Evolutionary conservation across 78 protist species (phyloP), one percentile per base, ranked within the genome.

Genomic region (slime mould (Dictyostelium discoideum)): DNA sequence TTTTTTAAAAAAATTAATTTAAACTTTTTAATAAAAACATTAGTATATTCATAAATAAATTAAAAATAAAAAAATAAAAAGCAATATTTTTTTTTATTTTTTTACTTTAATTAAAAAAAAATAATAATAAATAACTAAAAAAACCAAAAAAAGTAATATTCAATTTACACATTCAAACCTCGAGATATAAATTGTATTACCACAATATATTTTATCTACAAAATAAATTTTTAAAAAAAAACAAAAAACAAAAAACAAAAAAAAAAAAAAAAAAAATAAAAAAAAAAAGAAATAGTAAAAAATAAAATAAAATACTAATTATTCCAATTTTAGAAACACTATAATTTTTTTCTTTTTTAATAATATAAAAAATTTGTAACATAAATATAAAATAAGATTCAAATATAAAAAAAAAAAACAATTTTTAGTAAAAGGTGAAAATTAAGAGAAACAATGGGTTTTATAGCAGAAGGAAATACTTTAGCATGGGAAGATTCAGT

Each of bases 381-480:
- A 44, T 44, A 7, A 44, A 7, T 44, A 3, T n/a, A 44, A 44
- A 44, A 44, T 44, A 7, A 7, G 4, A 7, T 44, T 44, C 4
- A 44, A 44, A 44, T 7, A 44, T 2, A 44, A 44, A 44, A 3
- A 44, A 44, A 44, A 44, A 44, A 3, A 44, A 44, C 48, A 44
- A 44, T 7, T 44, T 44, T 44, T 44, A 44, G 48, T 44, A 44
- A 44, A 32, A 32, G 37, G 37, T 44, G 2, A 44, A 3, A 65
- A 86, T 5, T n/a, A 81, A 32, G 37, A 37, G 18, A 44, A 40
- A 72, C 6, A 46, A 97, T 97, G 98, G 98, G 98, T 39, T 87
- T 97, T 48, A 86, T 97, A 29, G 90, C 93, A 73, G 96, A 81
- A 42, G 98, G 98, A 42, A 82, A 67, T 46, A 83, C 98, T 77